phyloP scores from a whole-genome alignment of 345 rosid species.

The Acer negundo region DNA sequence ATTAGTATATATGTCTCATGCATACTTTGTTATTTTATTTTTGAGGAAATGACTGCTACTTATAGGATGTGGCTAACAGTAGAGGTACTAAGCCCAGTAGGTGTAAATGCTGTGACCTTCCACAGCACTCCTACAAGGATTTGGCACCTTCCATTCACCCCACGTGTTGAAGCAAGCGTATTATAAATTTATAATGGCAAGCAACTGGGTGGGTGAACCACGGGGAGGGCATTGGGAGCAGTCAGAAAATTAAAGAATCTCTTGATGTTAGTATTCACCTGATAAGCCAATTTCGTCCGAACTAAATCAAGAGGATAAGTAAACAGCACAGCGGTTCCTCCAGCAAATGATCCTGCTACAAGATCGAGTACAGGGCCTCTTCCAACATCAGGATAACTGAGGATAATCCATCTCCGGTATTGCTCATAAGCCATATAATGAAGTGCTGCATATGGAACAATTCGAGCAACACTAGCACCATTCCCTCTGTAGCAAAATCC shows the following conservation, averaged over 20 bases:
- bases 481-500: slow-evolving; percentile 60
- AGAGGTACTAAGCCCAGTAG: slow-evolving; percentile 11
- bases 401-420: slow-evolving; percentile 89
- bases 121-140: neutral
- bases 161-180: neutral
- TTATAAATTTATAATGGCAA: neutral
- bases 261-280: slow-evolving; percentile 44
- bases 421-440: slow-evolving; percentile 95
- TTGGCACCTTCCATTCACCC: neutral
- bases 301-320: slow-evolving; percentile 94
- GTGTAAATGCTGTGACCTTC: neutral
- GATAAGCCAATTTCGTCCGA: slow-evolving; percentile 87
- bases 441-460: slow-evolving; percentile 92
- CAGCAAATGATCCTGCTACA: slow-evolving; percentile 87
- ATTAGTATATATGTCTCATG: neutral
- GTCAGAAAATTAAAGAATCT: neutral
- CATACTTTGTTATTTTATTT: neutral
- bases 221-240: neutral
- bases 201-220: neutral
- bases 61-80: neutral
- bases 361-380: slow-evolving; percentile 94
- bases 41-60: neutral
- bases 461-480: slow-evolving; percentile 94
- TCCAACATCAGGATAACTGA: slow-evolving; percentile 50
- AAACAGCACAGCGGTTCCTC: slow-evolving; percentile 89